Evolutionary conservation across 2,329 filamentous ascomycete genomes (phyloP), one percentile per base, ranked within the genome.

Genomic region (Sporothrix brasiliensis): DNA sequence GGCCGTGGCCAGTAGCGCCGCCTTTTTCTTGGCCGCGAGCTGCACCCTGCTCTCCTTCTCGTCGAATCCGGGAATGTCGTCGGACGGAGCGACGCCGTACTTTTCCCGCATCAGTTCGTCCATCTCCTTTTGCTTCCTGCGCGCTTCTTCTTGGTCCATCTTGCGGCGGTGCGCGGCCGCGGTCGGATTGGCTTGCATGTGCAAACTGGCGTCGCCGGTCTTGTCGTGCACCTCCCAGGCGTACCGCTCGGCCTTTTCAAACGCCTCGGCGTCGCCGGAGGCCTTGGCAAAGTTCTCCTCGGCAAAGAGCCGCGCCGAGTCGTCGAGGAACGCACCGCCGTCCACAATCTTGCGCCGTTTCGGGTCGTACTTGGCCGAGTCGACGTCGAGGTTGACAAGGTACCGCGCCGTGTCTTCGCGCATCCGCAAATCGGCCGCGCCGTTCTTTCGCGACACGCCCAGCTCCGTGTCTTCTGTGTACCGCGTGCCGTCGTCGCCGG

Each of bases 331-430:
- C 7, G 91, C 93, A 63, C 93, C 93, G 73, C 88, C 89, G 77
- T 97, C 92, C 27, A 97, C 91, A 85, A 99, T 92, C 10, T 92
- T 91, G 76, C 95, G 87, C 14, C 94, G 97, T 79, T 99, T 99
- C 0, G 95, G 95, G 77, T 99, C 94, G 81, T 99, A 99, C 79
- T 97, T 96, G 1, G 96, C 95, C 1, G 94, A 97, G 77, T 99
- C 95, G 2, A 97, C 85, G 77, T 99, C 95, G 39, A 99, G 87
- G 77, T 98, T 98, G 10, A 97, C 83, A 2, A 99, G 85, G 78
- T 99, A 99, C 77, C 97, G 98, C 27, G 95, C 95, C 0, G 95
- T 99, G 79, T 99, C 95, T 81, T 99, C 95, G 79, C 95, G 88
- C 78, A 99, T 89, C 73, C 95, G 89, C 70, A 99, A 84, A 77